These are phyloP conservation scores for Talaromyces stipitatus DNA, from an alignment of 495 filamentous ascomycete genomes.

Conservation along the genomic window DNA sequence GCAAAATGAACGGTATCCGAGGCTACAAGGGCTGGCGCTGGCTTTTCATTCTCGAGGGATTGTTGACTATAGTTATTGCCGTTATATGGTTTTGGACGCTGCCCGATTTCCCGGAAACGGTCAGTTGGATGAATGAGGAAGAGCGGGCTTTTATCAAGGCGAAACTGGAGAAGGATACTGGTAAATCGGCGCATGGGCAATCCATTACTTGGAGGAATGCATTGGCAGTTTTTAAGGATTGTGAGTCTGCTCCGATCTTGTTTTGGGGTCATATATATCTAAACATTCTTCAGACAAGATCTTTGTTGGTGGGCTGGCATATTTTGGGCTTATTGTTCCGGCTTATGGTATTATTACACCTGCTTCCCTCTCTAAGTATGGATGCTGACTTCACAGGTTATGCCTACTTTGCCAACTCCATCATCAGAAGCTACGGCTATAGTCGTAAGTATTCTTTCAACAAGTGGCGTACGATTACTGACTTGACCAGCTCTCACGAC, in stretches of 20 bases:
- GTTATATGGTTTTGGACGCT: conserved; percentile 71
- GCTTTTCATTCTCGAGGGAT: conserved; percentile 67
- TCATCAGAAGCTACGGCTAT: conserved; percentile 63
- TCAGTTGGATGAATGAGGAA: conserved; percentile 57
- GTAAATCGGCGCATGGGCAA: conserved; percentile 59
- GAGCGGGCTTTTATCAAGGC: conserved; percentile 69
- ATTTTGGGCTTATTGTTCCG: conserved; percentile 73
- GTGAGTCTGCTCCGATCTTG: conserved; percentile 25
- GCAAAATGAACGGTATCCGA: conserved; percentile 58
- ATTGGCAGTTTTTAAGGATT: conserved; percentile 65
- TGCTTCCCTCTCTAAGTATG: conserved; percentile 50
- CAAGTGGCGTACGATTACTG: conserved; percentile 12
- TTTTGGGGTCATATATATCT: not conserved
- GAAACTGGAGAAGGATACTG: conserved; percentile 71
- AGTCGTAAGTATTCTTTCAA: conserved; percentile 19
- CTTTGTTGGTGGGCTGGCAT: conserved; percentile 79
- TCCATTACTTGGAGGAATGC: conserved; percentile 58
- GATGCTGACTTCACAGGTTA: conserved; percentile 28
- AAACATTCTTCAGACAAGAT: conserved; percentile 43
- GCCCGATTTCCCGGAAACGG: conserved; percentile 63
- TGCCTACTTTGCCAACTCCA: conserved; percentile 72
- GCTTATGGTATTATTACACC: conserved; percentile 65
- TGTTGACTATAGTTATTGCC: conserved; percentile 64
- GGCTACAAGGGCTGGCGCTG: conserved; percentile 83
- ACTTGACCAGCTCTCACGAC: conserved; percentile 51